Evolutionary conservation across 805 yeast genomes (phyloP).

Genomic region (Yamadazyma endophytica): DNA sequence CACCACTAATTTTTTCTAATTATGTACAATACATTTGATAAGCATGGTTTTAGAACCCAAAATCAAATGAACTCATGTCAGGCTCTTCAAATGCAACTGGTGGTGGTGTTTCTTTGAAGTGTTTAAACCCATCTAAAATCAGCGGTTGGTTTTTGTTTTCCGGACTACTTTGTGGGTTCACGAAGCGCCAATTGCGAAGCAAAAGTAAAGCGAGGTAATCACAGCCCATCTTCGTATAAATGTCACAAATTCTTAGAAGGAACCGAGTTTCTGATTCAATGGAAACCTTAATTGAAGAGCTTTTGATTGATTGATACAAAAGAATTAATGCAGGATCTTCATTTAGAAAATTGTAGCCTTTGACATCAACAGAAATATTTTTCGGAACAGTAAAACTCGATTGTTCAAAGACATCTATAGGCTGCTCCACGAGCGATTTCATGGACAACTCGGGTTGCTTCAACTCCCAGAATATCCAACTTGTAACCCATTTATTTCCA

Average conservation of each 20-base stretch:
- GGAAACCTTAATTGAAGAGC: constrained; percentile 45
- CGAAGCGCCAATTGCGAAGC: constrained; percentile 56
- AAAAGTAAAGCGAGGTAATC: constrained; percentile 67
- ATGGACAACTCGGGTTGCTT: constrained; percentile 42
- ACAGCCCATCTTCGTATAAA: constrained; percentile 88
- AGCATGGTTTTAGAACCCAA: constrained; percentile 36
- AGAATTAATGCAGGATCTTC: constrained; percentile 82
- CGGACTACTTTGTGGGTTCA: constrained; percentile 3
- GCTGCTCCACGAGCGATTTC: constrained; percentile 60
- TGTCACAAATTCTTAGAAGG: constrained; percentile 57
- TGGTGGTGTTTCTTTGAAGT: constrained; percentile 34
- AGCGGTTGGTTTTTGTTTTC: constrained; percentile 2
- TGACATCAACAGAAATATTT: constrained; percentile 10
- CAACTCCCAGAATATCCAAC: constrained; percentile 76
- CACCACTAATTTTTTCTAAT: background rate
- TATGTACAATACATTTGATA: no score
- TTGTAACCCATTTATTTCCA: constrained; percentile 79
- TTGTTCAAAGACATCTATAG: constrained; percentile 28
- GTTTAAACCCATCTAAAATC: constrained; percentile 1
- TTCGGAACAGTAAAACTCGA: constrained; percentile 18
- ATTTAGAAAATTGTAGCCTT: constrained; percentile 38
- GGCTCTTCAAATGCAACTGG: constrained; percentile 62
- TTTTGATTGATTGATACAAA: constrained; percentile 59
- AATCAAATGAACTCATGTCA: constrained; percentile 70
- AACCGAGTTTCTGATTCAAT: constrained; percentile 54